Evolutionary conservation across 2,329 filamentous ascomycete species (phyloP).

Genomic region (Talaromyces albobiverticillius): DNA sequence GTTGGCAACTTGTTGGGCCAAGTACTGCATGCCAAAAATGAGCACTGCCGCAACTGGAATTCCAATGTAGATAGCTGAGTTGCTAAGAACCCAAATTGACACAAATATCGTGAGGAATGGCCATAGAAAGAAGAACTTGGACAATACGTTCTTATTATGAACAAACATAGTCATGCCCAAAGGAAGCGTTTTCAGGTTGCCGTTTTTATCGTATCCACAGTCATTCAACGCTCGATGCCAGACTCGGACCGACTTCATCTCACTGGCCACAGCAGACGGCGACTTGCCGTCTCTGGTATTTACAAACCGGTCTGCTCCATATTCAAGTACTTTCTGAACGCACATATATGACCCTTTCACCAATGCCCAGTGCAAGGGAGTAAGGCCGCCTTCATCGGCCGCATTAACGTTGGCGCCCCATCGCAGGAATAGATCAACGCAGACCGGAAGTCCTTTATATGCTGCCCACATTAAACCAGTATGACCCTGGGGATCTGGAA

Average conservation of each 20-base stretch:
- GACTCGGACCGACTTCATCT: conserved; percentile 80
- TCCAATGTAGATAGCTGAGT: conserved; percentile 70
- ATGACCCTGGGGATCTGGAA: conserved; percentile 83
- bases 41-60: conserved; percentile 67
- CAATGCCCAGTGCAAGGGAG: conserved; percentile 91
- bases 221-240: conserved; percentile 83
- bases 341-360: conserved; percentile 89
- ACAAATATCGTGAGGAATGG: conserved; percentile 74
- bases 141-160: conserved; percentile 74
- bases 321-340: conserved; percentile 91
- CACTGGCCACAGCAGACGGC: conserved; percentile 76
- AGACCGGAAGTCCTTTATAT: conserved; percentile 92
- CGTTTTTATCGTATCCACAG: conserved; percentile 78
- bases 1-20: conserved; percentile 72
- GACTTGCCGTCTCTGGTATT: conserved; percentile 89
- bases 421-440: conserved; percentile 85
- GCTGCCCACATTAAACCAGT: conserved; percentile 98
- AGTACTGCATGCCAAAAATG: conserved; percentile 68
- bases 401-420: conserved; percentile 96
- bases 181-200: conserved; percentile 64
- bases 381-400: conserved; percentile 87
- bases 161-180: conserved; percentile 73
- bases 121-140: conserved; percentile 84
- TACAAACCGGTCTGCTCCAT: conserved; percentile 88
- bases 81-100: conserved; percentile 68